Percentiles rank a stretch among this genome's conserved stretches.
Evolutionary conservation across 768 basidiomycete genomes (phyloP).

Genomic region (Tricholoma flavovirens): DNA sequence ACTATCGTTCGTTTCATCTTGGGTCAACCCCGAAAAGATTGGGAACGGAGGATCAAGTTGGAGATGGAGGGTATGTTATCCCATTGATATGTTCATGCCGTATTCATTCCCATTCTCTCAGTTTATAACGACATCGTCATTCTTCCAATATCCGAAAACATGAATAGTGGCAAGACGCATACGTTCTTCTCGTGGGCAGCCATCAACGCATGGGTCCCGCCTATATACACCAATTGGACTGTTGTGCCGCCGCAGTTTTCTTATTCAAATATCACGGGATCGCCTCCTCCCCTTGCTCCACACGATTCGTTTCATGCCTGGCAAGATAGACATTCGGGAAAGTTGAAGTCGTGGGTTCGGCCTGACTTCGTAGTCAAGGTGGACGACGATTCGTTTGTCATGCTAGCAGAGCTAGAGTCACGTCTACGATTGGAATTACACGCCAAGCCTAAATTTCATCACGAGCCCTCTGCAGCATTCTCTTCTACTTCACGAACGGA

Average conservation of each 20-base stretch:
- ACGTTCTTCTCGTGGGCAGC: constrained; percentile 93
- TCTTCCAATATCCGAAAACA: constrained; percentile 84
- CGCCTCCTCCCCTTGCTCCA: constrained; percentile 56
- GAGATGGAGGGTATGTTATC: constrained; percentile 86
- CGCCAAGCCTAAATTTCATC: constrained; percentile 23
- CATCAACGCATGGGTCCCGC: constrained; percentile 86
- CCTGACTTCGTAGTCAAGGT: constrained; percentile 93
- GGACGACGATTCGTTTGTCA: constrained; percentile 93
- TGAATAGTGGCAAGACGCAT: constrained; percentile 93
- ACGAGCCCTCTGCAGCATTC: constrained; percentile 13
- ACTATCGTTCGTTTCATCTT: constrained; percentile 87
- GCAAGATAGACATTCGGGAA: constrained; percentile 38
- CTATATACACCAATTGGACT: constrained; percentile 50
- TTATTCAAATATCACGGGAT: constrained; percentile 54
- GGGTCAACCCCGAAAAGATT: constrained; percentile 75
- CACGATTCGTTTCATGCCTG: constrained; percentile 66
- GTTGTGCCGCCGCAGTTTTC: constrained; percentile 49
- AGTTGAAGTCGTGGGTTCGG: constrained; percentile 62
- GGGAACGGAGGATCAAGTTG: constrained; percentile 71
- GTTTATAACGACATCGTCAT: constrained; percentile 85
- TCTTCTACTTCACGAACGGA: constrained; percentile 6
- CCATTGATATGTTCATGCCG: background rate
- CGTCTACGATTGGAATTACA: constrained; percentile 76
- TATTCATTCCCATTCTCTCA: constrained; percentile 21
- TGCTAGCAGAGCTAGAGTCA: constrained; percentile 92